Conservation (phyloP, 768 basidiomycete genomes). For the Cystobasidium ongulense region DNA sequence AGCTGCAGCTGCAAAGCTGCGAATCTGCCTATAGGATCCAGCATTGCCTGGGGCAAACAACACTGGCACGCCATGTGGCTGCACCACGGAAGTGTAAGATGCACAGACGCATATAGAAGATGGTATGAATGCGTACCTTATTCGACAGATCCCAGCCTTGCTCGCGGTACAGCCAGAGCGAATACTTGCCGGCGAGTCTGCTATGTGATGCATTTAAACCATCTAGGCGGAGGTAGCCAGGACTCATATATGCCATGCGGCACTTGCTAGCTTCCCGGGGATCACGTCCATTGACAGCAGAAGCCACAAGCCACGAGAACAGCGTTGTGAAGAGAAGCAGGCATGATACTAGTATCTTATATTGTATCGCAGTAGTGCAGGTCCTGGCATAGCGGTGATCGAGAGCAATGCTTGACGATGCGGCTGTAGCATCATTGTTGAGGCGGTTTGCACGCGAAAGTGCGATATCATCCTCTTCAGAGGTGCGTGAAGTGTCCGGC, state of each 20-base stretch:
- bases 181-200: conserved; percentile 64
- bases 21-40: conserved; percentile 83
- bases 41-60: conserved; percentile 97
- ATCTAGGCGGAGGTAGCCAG: conserved; percentile 69
- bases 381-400: neutral
- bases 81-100: conserved; percentile 2
- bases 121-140: conserved; percentile 48
- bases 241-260: conserved; percentile 93
- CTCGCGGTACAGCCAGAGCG: conserved; percentile 85
- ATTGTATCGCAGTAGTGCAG: neutral
- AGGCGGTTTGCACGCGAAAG: neutral
- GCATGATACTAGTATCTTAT: neutral
- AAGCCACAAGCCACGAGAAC: conserved; percentile 41
- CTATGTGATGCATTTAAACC: conserved; percentile 64
- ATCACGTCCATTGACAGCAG: neutral
- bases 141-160: conserved; percentile 63
- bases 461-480: neutral
- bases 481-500: neutral
- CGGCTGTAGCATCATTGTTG: neutral
- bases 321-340: neutral
- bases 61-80: conserved; percentile 63
- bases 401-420: neutral
- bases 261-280: conserved; percentile 48
- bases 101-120: neutral
- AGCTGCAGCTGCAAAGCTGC: conserved; percentile 89